These are phyloP conservation scores for Cantharellus anzutake DNA, from an alignment of 768 basidiomycete species.

Conservation along the genomic window DNA sequence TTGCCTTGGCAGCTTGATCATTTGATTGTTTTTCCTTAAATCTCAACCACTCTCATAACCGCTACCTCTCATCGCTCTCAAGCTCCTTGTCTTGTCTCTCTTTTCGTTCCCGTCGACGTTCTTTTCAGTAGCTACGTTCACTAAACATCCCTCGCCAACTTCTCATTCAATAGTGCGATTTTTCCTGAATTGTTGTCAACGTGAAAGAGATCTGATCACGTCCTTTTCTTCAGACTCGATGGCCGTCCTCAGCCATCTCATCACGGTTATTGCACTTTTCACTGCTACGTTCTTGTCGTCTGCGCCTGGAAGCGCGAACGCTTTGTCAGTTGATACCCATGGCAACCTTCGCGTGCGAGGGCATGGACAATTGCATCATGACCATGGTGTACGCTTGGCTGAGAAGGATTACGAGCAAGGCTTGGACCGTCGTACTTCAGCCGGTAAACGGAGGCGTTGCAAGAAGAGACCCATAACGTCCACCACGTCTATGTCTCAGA, in stretches of 20 bases:
- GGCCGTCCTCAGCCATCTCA: background rate
- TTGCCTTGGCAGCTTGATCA: too few species aligned
- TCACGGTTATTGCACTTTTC: background rate
- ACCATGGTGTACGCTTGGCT: background rate
- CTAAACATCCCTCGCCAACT: background rate
- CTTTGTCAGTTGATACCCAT: background rate
- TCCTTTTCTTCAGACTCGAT: background rate
- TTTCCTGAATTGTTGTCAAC: too few species aligned
- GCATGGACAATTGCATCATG: background rate
- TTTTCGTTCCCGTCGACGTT: background rate
- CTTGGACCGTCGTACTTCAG: background rate
- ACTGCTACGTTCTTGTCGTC: background rate
- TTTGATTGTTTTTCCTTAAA: too few species aligned
- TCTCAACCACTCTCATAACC: too few species aligned
- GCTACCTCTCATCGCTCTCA: too few species aligned
- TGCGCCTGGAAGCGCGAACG: background rate
- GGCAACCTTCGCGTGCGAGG: background rate
- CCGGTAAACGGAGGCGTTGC: background rate
- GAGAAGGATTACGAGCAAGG: too few species aligned
- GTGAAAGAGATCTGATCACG: too few species aligned
- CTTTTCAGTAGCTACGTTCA: background rate
- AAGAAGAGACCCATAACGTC: background rate
- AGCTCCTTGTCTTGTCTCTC: background rate
- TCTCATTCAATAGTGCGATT: background rate
- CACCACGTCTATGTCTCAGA: background rate